Evolutionary conservation across 371 early-diverging fungal genomes (phyloP).

Genomic region (Zopfochytrium polystomum): DNA sequence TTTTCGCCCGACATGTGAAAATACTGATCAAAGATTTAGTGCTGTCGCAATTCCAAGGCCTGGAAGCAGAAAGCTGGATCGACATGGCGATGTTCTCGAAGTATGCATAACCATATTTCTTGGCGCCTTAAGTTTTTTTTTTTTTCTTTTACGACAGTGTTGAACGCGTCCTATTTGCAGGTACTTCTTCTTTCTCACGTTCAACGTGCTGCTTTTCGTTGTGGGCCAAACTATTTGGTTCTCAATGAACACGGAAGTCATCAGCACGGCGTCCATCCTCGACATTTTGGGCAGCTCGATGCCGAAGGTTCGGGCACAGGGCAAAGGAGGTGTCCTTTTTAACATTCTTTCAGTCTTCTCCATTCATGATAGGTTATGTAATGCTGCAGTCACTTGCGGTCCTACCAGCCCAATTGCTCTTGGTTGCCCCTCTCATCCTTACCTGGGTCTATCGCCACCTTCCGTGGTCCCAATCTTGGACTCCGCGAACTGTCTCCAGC

Average conservation of each 20-base stretch:
- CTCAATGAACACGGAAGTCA: conserved; percentile 64
- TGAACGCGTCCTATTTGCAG: conserved; percentile 57
- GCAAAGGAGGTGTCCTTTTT: not conserved
- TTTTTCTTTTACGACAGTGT: not conserved
- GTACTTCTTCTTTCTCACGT: conserved; percentile 82
- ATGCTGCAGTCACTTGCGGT: conserved; percentile 43
- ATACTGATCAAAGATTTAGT: conserved; percentile 18
- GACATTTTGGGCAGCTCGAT: conserved; percentile 66
- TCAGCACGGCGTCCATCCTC: conserved; percentile 64
- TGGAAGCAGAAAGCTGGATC: conserved; percentile 65
- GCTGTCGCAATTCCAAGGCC: conserved; percentile 56
- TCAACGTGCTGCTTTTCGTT: conserved; percentile 84
- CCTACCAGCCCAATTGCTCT: conserved; percentile 43
- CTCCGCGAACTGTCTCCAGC: conserved; percentile 45
- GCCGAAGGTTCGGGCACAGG: conserved; percentile 47
- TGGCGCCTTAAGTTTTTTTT: not conserved
- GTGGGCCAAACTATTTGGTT: conserved; percentile 75
- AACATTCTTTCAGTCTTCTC: conserved; percentile 18
- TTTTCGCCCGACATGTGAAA: conserved; percentile 2
- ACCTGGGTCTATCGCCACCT: conserved; percentile 38
- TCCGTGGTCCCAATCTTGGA: conserved; percentile 33
- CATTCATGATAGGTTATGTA: conserved; percentile 41
- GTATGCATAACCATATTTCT: conserved; percentile 38
- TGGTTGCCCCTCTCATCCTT: conserved; percentile 42
- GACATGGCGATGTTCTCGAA: conserved; percentile 66